phyloP scores from a whole-genome alignment of 805 yeast species.

The Hanseniaspora vineae region DNA sequence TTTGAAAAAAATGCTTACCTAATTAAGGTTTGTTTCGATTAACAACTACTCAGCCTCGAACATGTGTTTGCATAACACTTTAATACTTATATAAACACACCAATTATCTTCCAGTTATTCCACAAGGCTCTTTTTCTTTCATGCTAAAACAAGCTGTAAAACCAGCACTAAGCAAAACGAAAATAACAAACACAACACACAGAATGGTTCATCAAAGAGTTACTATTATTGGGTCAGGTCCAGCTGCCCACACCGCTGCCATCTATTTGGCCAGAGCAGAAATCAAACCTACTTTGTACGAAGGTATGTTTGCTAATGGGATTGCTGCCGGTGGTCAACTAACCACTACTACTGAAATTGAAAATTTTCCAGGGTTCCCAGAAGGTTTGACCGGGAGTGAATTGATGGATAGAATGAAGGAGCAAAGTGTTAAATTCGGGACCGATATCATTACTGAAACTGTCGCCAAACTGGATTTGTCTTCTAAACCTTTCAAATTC shows the following conservation, averaged over 20 bases:
- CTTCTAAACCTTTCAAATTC: slow-evolving; percentile 82
- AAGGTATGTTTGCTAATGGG: slow-evolving; percentile 93
- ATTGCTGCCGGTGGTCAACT: slow-evolving; percentile 98
- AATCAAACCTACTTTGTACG: slow-evolving; percentile 83
- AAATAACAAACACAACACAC: not conserved
- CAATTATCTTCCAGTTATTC: too few relatives aligned
- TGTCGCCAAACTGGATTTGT: slow-evolving; percentile 79
- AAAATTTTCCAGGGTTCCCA: slow-evolving; percentile 98
- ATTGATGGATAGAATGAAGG: slow-evolving; percentile 89
- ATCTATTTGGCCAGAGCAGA: slow-evolving; percentile 95
- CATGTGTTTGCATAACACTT: too few relatives aligned
- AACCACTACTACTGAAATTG: slow-evolving; percentile 97
- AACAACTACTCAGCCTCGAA: too few relatives aligned
- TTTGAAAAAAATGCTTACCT: too few relatives aligned
- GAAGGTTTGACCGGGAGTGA: slow-evolving; percentile 76
- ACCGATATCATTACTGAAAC: slow-evolving; percentile 94
- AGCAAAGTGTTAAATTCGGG: slow-evolving; percentile 79
- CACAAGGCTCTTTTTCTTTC: too few relatives aligned
- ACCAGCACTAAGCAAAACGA: not conserved
- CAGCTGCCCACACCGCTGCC: slow-evolving; percentile 99
- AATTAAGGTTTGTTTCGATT: too few relatives aligned
- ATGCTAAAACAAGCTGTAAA: too few relatives aligned
- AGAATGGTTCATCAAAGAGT: slow-evolving; percentile 77
- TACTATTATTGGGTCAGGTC: slow-evolving; percentile 91
- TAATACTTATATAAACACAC: too few relatives aligned